A percentile compares a stretch with the other conserved stretches of the same genome.
Conservation (phyloP, 805 yeast genomes). For the Ogataea nonfermentans region DNA sequence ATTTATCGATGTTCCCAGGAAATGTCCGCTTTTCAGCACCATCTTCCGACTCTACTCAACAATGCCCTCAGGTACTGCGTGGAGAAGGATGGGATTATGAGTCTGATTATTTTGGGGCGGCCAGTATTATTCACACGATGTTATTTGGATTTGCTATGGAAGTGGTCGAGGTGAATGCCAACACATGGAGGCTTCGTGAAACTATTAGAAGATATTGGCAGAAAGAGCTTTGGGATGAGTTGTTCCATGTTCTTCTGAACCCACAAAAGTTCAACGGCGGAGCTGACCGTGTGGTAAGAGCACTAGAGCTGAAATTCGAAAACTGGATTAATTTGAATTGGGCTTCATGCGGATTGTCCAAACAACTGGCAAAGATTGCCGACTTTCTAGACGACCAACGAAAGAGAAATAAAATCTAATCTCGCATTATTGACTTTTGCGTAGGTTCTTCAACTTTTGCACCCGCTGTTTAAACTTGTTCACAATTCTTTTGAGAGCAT, state of each 20-base stretch:
- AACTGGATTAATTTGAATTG: slow-evolving; percentile 17
- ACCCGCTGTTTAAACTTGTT: slow-evolving; percentile 1
- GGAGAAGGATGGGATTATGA: slow-evolving; percentile 70
- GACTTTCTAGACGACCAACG: slow-evolving; percentile 13
- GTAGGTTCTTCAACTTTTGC: slow-evolving; percentile 1
- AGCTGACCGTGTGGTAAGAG: slow-evolving; percentile 1
- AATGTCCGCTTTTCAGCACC: slow-evolving; percentile 55
- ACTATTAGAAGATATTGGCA: slow-evolving; percentile 76
- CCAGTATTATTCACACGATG: slow-evolving; percentile 68
- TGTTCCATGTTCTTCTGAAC: slow-evolving; percentile 65
- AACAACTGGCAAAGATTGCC: slow-evolving; percentile 10
- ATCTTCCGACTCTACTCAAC: slow-evolving; percentile 49
- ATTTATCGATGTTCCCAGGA: slow-evolving; percentile 52
- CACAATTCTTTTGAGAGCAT: slow-evolving; percentile 18
- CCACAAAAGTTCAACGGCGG: slow-evolving; percentile 33
- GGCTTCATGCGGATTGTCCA: slow-evolving; percentile 10
- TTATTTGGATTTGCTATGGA: slow-evolving; percentile 67
- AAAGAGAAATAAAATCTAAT: slow-evolving; percentile 9
- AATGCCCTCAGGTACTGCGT: slow-evolving; percentile 63
- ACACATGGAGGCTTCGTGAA: slow-evolving; percentile 37
- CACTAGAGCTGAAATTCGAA: slow-evolving; percentile 11
- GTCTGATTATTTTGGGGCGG: slow-evolving; percentile 81
- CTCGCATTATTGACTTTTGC: slow-evolving; percentile 1
- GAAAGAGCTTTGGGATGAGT: slow-evolving; percentile 60
- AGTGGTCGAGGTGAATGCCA: slow-evolving; percentile 17